Percentiles rank a stretch among this genome's conserved stretches.
Conservation (phyloP, 2,329 filamentous ascomycete species). For the Chaetomiaceae sp. region DNA sequence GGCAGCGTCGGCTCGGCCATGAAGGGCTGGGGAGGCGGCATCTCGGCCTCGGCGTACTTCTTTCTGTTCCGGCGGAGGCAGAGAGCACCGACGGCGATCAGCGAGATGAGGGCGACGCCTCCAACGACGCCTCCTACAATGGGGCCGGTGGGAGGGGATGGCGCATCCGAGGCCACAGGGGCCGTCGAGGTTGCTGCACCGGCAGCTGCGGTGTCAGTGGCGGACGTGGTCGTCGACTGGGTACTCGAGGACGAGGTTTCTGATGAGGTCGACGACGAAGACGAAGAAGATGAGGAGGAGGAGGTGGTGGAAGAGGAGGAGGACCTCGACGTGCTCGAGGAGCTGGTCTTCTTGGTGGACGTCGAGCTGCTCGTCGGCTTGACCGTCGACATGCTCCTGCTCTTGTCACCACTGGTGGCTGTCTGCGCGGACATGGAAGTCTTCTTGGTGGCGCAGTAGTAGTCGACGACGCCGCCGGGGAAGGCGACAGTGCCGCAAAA, state of each 20-base stretch:
- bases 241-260: conserved; percentile 4
- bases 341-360: not conserved
- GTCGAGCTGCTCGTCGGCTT: conserved; percentile 4
- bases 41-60: not conserved
- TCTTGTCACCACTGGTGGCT: conserved; percentile 38
- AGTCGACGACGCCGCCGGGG: conserved; percentile 39
- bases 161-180: not conserved
- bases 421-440: conserved; percentile 37
- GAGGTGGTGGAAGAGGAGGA: conserved; percentile 5
- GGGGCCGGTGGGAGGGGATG: conserved; percentile 18
- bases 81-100: conserved; percentile 18
- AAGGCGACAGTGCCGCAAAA: conserved; percentile 46
- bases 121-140: conserved; percentile 26
- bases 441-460: conserved; percentile 38
- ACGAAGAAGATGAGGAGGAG: not conserved
- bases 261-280: not conserved
- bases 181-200: conserved; percentile 6
- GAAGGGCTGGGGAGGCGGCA: not conserved
- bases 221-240: conserved; percentile 1
- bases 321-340: not conserved
- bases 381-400: conserved; percentile 28
- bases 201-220: conserved; percentile 3
- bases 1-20: conserved; percentile 1
- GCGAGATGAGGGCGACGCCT: conserved; percentile 20
- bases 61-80: conserved; percentile 15